These are phyloP conservation scores for Leccinum disarticulatum DNA, from an alignment of 768 basidiomycete species.

Conservation along the genomic window DNA sequence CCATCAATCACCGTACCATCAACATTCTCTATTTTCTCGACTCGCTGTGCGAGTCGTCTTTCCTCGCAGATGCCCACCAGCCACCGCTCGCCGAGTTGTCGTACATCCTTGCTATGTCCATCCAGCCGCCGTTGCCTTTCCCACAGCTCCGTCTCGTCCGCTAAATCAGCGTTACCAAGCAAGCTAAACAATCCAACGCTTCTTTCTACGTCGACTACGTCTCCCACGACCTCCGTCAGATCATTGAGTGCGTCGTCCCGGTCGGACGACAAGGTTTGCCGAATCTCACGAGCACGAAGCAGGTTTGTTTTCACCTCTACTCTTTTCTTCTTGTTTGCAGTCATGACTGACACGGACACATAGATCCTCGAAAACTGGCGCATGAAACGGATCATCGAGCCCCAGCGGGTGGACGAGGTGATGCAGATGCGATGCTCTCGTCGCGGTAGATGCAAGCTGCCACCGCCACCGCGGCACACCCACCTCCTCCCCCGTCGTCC, in stretches of 20 bases:
- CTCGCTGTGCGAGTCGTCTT: conserved; percentile 77
- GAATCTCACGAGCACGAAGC: conserved; percentile 84
- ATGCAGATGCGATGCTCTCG: conserved; percentile 31
- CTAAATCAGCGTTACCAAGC: conserved; percentile 17
- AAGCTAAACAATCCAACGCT: conserved; percentile 12
- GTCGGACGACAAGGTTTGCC: conserved; percentile 81
- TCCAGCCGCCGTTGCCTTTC: neutral
- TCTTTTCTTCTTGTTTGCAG: neutral
- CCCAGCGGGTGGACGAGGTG: conserved; percentile 75
- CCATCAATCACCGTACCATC: conserved; percentile 77
- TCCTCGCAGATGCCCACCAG: conserved; percentile 61
- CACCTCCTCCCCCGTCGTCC: too few species aligned
- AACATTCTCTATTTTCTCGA: conserved; percentile 93
- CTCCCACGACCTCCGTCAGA: conserved; percentile 70
- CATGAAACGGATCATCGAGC: conserved; percentile 79
- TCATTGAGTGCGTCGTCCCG: conserved; percentile 86
- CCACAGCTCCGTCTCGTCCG: neutral
- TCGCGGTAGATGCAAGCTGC: neutral
- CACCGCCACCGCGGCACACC: too few species aligned
- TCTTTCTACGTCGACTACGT: conserved; percentile 79
- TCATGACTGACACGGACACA: neutral
- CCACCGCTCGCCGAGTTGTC: conserved; percentile 9
- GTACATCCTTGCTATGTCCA: neutral
- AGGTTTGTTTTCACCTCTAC: conserved; percentile 47
- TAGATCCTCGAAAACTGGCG: conserved; percentile 83